A percentile compares a stretch with the other conserved stretches of the same genome.
phyloP scores from a whole-genome alignment of 495 filamentous ascomycete genomes.

The Penicillium paradoxum region DNA sequence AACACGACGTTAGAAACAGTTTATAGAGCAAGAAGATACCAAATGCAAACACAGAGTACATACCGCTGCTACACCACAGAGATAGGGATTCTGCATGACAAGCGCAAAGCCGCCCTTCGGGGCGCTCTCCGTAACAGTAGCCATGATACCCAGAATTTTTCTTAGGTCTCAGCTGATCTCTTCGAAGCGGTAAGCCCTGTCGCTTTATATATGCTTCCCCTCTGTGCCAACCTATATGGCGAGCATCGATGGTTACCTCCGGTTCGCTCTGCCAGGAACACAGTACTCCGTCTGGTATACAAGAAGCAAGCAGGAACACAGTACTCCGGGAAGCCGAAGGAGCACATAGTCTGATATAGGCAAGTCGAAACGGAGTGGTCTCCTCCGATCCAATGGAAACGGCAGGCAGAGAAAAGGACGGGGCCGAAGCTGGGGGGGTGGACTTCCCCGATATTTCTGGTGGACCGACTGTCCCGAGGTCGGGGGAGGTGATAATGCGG shows the following conservation, averaged over 20 bases:
- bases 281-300: neutral
- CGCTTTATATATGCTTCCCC: neutral
- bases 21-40: neutral
- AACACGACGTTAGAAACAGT: neutral
- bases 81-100: constrained; percentile 36
- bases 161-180: neutral
- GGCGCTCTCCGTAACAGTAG: constrained; percentile 10
- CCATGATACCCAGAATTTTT: constrained; percentile 13
- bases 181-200: neutral
- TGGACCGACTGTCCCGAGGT: constrained; percentile 10
- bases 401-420: neutral
- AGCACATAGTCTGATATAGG: neutral
- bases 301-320: constrained; percentile 15
- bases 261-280: neutral
- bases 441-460: constrained; percentile 4
- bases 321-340: constrained; percentile 12
- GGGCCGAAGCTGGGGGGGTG: constrained; percentile 6
- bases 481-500: constrained; percentile 14
- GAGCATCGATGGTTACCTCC: neutral
- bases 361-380: constrained; percentile 11
- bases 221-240: no score
- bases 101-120: constrained; percentile 29
- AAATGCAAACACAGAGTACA: constrained; percentile 1
- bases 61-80: constrained; percentile 40
- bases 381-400: constrained; percentile 18